Evolutionary conservation across 805 yeast species (phyloP).

Genomic region (Lachancea meyersii): DNA sequence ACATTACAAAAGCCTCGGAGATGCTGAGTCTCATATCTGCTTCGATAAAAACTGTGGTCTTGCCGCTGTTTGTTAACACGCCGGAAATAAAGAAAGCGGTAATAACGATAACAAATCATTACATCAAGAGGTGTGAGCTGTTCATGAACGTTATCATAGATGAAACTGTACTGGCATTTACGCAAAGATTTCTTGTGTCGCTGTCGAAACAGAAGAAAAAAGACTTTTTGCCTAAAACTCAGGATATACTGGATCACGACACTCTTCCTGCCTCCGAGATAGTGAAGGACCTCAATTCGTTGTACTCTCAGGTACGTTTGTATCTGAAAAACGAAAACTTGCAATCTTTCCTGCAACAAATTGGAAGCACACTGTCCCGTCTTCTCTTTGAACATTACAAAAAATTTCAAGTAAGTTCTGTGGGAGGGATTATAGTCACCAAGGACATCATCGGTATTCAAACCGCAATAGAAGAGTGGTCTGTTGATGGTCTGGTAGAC

Average conservation of each 20-base stretch:
- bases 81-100: slow-evolving; percentile 54
- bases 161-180: slow-evolving; percentile 50
- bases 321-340: slow-evolving; percentile 45
- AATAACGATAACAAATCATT: slow-evolving; percentile 54
- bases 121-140: slow-evolving; percentile 54
- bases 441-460: slow-evolving; percentile 79
- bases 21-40: slow-evolving; percentile 61
- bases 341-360: slow-evolving; percentile 42
- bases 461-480: slow-evolving; percentile 61
- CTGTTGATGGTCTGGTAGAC: slow-evolving; percentile 51
- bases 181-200: slow-evolving; percentile 44
- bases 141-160: slow-evolving; percentile 58
- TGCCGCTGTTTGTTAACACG: slow-evolving; percentile 63
- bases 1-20: slow-evolving; percentile 50
- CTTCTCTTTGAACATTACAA: slow-evolving; percentile 65
- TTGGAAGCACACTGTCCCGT: slow-evolving; percentile 54
- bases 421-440: slow-evolving; percentile 78
- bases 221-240: slow-evolving; percentile 54
- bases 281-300: slow-evolving; percentile 41
- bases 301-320: slow-evolving; percentile 31
- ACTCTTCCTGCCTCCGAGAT: slow-evolving; percentile 67
- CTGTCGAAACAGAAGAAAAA: slow-evolving; percentile 65
- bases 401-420: slow-evolving; percentile 66
- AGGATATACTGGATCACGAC: slow-evolving; percentile 45
- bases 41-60: slow-evolving; percentile 64